These are phyloP conservation scores for Cryptococcus sp. DNA, from an alignment of 1,284 basidiomycete genomes.

Conservation along the genomic window DNA sequence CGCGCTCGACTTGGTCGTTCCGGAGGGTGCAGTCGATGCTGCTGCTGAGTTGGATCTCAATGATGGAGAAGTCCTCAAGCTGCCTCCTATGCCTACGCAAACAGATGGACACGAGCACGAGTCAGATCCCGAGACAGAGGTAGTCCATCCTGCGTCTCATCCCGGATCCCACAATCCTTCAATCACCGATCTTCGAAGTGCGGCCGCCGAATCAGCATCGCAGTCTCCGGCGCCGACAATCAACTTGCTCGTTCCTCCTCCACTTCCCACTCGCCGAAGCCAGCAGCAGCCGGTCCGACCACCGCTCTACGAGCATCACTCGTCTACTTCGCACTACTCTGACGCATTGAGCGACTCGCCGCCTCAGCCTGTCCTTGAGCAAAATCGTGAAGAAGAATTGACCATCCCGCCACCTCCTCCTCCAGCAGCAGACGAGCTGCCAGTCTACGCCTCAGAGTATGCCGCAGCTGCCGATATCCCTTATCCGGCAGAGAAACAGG, in stretches of 20 bases:
- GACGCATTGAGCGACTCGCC: slow-evolving; percentile 10
- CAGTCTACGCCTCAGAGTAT: slow-evolving; percentile 9
- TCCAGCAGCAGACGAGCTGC: slow-evolving; percentile 5
- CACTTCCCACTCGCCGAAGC: not conserved
- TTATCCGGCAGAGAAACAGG: slow-evolving; percentile 8
- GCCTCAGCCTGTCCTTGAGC: slow-evolving; percentile 1
- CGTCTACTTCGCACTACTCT: slow-evolving; percentile 28
- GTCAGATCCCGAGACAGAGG: slow-evolving; percentile 44
- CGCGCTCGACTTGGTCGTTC: slow-evolving; percentile 40
- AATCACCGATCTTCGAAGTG: slow-evolving; percentile 2
- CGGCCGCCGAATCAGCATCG: not conserved
- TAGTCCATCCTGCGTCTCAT: slow-evolving; percentile 16
- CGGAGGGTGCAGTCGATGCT: slow-evolving; percentile 17
- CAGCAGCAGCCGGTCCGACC: slow-evolving; percentile 10
- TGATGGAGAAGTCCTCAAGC: slow-evolving; percentile 54
- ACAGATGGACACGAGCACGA: slow-evolving; percentile 47
- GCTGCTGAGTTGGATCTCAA: slow-evolving; percentile 24
- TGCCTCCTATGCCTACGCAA: slow-evolving; percentile 55
- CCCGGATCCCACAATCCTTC: slow-evolving; percentile 16
- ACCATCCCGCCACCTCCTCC: not conserved
- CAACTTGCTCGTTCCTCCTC: not conserved
- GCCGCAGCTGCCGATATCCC: not conserved
- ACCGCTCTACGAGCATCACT: slow-evolving; percentile 9
- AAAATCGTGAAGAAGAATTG: not conserved
- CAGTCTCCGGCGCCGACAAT: not conserved